phyloP scores from a whole-genome alignment of 352 stramenopile genomes.

The Globisporangium middletonii region DNA sequence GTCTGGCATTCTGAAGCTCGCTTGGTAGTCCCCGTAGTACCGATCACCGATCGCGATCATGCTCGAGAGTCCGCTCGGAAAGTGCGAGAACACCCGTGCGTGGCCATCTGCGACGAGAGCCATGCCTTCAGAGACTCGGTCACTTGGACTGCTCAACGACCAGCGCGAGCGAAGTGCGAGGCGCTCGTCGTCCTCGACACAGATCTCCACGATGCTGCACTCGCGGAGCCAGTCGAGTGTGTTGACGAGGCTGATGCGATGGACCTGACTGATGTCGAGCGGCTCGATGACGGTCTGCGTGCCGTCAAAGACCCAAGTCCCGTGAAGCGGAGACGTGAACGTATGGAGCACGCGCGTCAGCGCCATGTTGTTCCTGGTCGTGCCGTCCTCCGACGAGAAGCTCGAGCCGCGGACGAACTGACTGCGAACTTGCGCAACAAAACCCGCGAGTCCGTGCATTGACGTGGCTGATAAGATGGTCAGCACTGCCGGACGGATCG shows the following conservation, averaged over 20 bases:
- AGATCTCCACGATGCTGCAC: conserved; percentile 6
- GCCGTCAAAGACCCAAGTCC: conserved; percentile 8
- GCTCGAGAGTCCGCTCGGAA: conserved; percentile 11
- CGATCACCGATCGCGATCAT: conserved; percentile 8
- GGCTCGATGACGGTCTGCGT: conserved; percentile 5
- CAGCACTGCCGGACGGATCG: conserved; percentile 21
- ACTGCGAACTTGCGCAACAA: conserved; percentile 29
- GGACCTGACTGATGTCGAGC: not conserved
- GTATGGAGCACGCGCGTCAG: conserved; percentile 9
- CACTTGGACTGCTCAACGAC: not conserved
- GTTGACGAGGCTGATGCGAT: conserved; percentile 3
- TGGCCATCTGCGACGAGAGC: conserved; percentile 5
- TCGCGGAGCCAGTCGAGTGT: conserved; percentile 14
- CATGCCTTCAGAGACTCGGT: not conserved
- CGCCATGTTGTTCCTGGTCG: conserved; percentile 8
- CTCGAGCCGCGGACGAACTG: conserved; percentile 14
- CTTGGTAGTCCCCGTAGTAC: conserved; percentile 10
- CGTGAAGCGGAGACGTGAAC: conserved; percentile 7
- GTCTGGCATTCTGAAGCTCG: conserved; percentile 7
- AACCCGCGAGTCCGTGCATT: conserved; percentile 32
- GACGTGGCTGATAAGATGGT: conserved; percentile 20
- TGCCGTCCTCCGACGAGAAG: not conserved
- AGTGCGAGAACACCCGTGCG: conserved; percentile 10
- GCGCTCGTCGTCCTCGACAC: conserved; percentile 5
- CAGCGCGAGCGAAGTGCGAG: conserved; percentile 8